A percentile compares a stretch with the other conserved stretches of the same genome.
Evolutionary conservation across 352 stramenopile genomes (phyloP).

Genomic region (Pythium periplocum): DNA sequence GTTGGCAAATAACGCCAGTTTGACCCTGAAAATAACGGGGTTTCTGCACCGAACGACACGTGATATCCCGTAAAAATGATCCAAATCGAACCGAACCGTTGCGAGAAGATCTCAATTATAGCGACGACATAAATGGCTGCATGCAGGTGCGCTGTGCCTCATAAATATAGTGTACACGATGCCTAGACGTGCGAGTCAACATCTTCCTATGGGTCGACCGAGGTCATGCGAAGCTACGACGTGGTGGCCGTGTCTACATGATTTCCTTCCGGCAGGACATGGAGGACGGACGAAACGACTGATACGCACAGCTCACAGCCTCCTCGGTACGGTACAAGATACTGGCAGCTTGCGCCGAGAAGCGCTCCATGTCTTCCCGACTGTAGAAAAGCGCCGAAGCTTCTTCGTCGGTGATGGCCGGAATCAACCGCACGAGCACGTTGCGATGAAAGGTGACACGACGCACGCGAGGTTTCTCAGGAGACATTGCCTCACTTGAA

Average conservation of each 20-base stretch:
- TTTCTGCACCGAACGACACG: too few species aligned
- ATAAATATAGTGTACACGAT: too few species aligned
- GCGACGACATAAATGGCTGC: too few species aligned
- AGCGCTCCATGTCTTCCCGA: slow-evolving; percentile 52
- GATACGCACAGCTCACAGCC: slow-evolving; percentile 29
- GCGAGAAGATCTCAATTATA: too few species aligned
- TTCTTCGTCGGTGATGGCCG: slow-evolving; percentile 38
- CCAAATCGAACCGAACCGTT: too few species aligned
- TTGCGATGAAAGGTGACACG: slow-evolving; percentile 57
- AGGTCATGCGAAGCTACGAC: too few species aligned
- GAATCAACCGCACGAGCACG: slow-evolving; percentile 57
- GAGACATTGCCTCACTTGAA: slow-evolving; percentile 7
- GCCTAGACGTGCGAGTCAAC: too few species aligned
- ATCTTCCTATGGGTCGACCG: too few species aligned
- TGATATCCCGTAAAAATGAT: too few species aligned
- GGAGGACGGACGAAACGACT: slow-evolving; percentile 22
- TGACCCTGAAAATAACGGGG: too few species aligned
- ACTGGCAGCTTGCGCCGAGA: slow-evolving; percentile 49
- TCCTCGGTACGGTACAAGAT: slow-evolving; percentile 48
- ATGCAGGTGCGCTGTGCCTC: too few species aligned
- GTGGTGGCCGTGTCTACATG: neutral
- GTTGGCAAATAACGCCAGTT: too few species aligned
- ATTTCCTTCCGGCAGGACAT: slow-evolving; percentile 13
- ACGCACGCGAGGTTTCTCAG: slow-evolving; percentile 13
- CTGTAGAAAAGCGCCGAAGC: slow-evolving; percentile 60